phyloP scores from a whole-genome alignment of 176 grass and related monocot species.

The Tillandsia leiboldiana region DNA sequence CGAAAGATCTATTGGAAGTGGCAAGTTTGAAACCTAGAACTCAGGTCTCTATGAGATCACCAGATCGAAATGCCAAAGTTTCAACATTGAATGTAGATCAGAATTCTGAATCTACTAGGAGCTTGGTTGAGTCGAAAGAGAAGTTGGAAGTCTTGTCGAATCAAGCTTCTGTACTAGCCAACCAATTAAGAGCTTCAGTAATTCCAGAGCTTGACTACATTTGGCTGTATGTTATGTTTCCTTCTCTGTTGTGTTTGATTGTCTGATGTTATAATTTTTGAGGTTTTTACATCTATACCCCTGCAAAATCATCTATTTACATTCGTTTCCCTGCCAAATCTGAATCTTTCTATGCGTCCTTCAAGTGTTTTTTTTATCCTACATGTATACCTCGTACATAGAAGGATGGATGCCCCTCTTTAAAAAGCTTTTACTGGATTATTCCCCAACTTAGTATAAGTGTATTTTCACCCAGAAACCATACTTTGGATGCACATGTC shows the following conservation, averaged over 20 bases:
- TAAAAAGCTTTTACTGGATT: no score
- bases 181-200: conserved; percentile 39
- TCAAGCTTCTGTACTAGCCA: conserved; percentile 22
- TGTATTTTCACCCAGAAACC: no score
- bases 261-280: no score
- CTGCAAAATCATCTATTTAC: no score
- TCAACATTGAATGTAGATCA: conserved; percentile 21
- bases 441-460: no score
- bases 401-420: no score
- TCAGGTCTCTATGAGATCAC: conserved; percentile 16
- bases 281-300: no score
- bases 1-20: conserved; percentile 18
- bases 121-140: conserved; percentile 20
- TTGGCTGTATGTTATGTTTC: conserved; percentile 75
- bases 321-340: no score
- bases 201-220: conserved; percentile 61
- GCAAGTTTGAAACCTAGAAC: conserved; percentile 12
- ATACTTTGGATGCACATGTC: no score
- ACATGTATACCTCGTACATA: no score
- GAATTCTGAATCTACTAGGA: conserved; percentile 15
- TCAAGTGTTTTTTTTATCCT: no score
- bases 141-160: conserved; percentile 14
- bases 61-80: conserved; percentile 28
- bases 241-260: not conserved
- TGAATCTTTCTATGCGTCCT: no score